A percentile compares a stretch with the other conserved stretches of the same genome.
These are phyloP conservation scores for Isabelozyma pseudorhagii DNA, from an alignment of 805 yeast genomes.

Conservation along the genomic window DNA sequence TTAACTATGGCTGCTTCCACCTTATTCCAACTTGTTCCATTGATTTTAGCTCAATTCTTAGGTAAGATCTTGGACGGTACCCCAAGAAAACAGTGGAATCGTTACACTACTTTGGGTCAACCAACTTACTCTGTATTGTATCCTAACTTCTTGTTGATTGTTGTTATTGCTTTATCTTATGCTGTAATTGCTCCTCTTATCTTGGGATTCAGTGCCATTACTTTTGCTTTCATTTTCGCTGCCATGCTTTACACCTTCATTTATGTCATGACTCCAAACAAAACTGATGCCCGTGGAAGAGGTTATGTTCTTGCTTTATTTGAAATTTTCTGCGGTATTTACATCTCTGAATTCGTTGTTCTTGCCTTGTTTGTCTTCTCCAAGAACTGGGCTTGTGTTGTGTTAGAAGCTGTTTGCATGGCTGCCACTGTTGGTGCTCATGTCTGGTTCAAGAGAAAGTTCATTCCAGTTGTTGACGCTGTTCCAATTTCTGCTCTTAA, in stretches of 20 bases:
- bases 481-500: slow-evolving; percentile 67
- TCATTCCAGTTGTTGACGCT: slow-evolving; percentile 60
- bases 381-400: slow-evolving; percentile 78
- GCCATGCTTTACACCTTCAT: slow-evolving; percentile 62
- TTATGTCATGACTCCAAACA: slow-evolving; percentile 57
- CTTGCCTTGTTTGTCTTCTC: slow-evolving; percentile 72
- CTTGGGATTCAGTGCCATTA: slow-evolving; percentile 61
- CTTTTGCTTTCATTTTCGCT: slow-evolving; percentile 54
- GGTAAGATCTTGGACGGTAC: slow-evolving; percentile 76
- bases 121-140: slow-evolving; percentile 82
- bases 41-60: slow-evolving; percentile 68
- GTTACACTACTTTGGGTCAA: slow-evolving; percentile 59
- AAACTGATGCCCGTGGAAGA: slow-evolving; percentile 67
- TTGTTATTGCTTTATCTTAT: slow-evolving; percentile 70
- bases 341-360: slow-evolving; percentile 67
- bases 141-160: slow-evolving; percentile 73
- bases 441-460: slow-evolving; percentile 53
- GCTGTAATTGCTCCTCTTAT: slow-evolving; percentile 76
- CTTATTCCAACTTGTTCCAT: slow-evolving; percentile 69
- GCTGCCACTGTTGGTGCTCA: slow-evolving; percentile 60
- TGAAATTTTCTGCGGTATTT: slow-evolving; percentile 68
- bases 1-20: slow-evolving; percentile 73
- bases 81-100: slow-evolving; percentile 89
- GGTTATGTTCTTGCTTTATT: slow-evolving; percentile 70
- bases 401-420: slow-evolving; percentile 58